Evolutionary conservation across 1,139 yeast genomes (phyloP), one percentile per base, ranked within the genome.

Genomic region (Pichia inconspicua): DNA sequence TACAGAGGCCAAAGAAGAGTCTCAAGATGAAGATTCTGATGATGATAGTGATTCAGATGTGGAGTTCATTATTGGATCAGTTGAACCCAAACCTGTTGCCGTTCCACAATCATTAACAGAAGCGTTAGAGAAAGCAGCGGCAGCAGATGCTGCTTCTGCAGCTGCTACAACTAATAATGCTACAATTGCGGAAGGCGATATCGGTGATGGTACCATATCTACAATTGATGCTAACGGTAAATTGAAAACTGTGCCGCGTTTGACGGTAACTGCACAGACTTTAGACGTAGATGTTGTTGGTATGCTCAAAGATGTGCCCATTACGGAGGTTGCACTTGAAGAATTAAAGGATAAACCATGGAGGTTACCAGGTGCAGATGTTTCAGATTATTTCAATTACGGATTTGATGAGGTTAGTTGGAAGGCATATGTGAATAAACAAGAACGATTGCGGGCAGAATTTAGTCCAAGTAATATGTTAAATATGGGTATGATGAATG

Each of bases 361-460:
- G 99, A 77, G 98, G 61, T 83, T 86, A 55, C 97, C 97, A 0
- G 97, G 97, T 45, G 96, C 96, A 3, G 97, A 92, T 66, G 71
- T 87, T 41, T 79, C 95, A 3, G 98, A 92, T 66, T 92, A 89
- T 65, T 92, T 92, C 72, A 92, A 92, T 66, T 92, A 83, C 60
- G 98, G 98, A 2, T 92, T 92, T 63, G 96, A 94, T 64, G 99
- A 92, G 67, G 78, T 86, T 55, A 85, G 97, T 15, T 92, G 99
- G 99, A 81, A 86, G 46, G 90, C 94, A 25, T 92, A 92, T 67
- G 83, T 96, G 56, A 75, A 84, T 46, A 88, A 88, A 64, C 97
- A 90, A 63, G 96, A 89, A 65, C 82, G 81, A 55, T 64, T 84
- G 45, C 74, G 95, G 50, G 82, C 85, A 9, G 92, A 84, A 54